Evolutionary conservation across 306 rosid species (phyloP), one percentile per base, ranked within the genome.

Genomic region (Acacia confusa): DNA sequence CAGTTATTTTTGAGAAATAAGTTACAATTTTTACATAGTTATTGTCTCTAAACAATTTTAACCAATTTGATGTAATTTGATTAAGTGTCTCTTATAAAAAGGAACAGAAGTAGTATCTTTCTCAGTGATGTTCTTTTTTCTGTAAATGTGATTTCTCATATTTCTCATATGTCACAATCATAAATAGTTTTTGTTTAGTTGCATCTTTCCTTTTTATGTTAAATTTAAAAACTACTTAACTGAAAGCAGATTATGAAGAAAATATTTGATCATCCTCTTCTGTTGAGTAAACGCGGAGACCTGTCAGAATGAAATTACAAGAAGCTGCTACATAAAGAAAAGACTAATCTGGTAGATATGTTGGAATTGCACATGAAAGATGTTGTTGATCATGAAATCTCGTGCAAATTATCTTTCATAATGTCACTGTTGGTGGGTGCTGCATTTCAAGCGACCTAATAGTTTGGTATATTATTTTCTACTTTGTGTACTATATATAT

Each of bases 211-310:
- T 30, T 76, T 48, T 43, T 2, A 22, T 41, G 77, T 71, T 48
- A 43, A 83, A 50, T 75, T 43, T 36, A 72, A 60, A 67, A 66
- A 58, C 72, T 36, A 78, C 65, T 20, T 19, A 73, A 79, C 36
- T 40, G 76, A 63, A 32, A 41, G n/a, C 86, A 95, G 98, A 91
- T 95, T 81, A 81, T 95, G 79, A 92, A 91, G 88, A 95, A 95
- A 88, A 92, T 95, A 84, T 92, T 97, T 78, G 97, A 92, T 80
- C 97, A 95, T 89, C 97, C 98, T 55, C 94, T 91, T 77, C 71
- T 95, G 61, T 84, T 95, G 91, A 92, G 95, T 9, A 95, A 92
- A 87, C 90, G 95, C 2, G 3, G 95, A 12, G 15, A 44, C 16
- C 50, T 44, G 16, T 44, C 50, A 44, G 2, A 12, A 44, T 16